Evolutionary conservation across 345 rosid genomes (phyloP).

Genomic region (Salix caprea): DNA sequence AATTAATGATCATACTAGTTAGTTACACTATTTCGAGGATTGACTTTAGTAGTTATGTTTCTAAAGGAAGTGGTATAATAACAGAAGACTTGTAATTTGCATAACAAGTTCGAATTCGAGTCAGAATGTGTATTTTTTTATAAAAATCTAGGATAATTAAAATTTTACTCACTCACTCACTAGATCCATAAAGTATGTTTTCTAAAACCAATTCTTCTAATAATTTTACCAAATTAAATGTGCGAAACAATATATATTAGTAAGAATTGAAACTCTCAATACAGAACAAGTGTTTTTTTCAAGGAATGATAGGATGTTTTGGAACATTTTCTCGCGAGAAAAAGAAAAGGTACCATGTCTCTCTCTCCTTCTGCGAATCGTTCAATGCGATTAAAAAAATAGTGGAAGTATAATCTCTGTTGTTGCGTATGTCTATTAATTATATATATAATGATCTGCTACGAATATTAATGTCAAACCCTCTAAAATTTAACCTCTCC

Average conservation of each 20-base stretch:
- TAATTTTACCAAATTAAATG: neutral
- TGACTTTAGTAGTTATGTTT: no score
- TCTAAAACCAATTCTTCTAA: no score
- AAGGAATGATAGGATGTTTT: neutral
- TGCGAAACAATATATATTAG: no score
- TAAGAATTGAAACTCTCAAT: neutral
- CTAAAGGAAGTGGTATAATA: no score
- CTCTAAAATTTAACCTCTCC: slow-evolving; percentile 13
- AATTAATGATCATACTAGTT: no score
- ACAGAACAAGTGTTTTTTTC: neutral
- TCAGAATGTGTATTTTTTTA: fast-evolving
- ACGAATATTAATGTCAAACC: slow-evolving; percentile 12
- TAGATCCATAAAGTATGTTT: no score
- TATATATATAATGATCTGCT: neutral
- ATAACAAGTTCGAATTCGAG: no score
- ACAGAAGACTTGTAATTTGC: no score
- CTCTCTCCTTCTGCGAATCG: neutral
- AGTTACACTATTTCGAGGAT: no score
- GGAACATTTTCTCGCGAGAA: neutral
- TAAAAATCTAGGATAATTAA: fast-evolving
- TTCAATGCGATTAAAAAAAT: neutral
- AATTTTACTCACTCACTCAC: fast-evolving
- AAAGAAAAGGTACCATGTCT: neutral
- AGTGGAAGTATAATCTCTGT: neutral
- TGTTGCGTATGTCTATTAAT: neutral